Evolutionary conservation across 2,329 filamentous ascomycete genomes (phyloP).

Genomic region (Ophiocordyceps polyrhachis-furcata): DNA sequence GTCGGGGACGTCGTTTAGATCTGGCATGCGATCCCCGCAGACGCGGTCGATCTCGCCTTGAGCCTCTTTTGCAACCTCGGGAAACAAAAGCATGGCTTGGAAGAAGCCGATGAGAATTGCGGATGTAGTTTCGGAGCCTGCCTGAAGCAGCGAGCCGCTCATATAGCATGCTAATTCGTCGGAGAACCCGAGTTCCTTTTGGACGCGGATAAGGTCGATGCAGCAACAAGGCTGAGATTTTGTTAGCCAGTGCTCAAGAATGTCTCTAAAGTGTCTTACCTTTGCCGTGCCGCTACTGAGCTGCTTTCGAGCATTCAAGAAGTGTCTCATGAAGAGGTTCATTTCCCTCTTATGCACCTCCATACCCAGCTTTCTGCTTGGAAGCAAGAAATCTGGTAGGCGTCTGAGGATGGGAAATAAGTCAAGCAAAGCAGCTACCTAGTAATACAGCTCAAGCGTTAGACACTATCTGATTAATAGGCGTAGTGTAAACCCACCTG

Average conservation of each 20-base stretch:
- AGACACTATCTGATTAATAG: too few species aligned
- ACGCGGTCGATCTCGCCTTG: background rate
- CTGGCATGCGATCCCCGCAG: conserved; percentile 15
- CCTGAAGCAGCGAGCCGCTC: background rate
- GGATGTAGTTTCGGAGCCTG: background rate
- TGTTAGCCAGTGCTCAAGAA: background rate
- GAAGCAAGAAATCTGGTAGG: background rate
- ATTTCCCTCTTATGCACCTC: background rate
- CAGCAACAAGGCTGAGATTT: background rate
- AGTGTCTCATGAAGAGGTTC: background rate
- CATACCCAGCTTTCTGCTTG: background rate
- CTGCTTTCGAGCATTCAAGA: background rate
- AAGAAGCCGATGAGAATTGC: background rate
- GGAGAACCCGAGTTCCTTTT: background rate
- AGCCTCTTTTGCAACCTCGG: background rate
- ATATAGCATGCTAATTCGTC: background rate
- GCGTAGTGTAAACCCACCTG: background rate
- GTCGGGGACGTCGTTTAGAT: conserved; percentile 18
- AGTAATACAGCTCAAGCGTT: too few species aligned
- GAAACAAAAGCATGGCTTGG: background rate
- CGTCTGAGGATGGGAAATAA: background rate
- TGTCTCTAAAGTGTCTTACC: background rate
- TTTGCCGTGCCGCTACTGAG: background rate
- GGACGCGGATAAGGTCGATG: background rate
- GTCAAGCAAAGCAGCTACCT: background rate